A percentile compares a stretch with the other conserved stretches of the same genome.
Evolutionary conservation across 805 yeast species (phyloP).

Genomic region (Metschnikowia corniflorae): DNA sequence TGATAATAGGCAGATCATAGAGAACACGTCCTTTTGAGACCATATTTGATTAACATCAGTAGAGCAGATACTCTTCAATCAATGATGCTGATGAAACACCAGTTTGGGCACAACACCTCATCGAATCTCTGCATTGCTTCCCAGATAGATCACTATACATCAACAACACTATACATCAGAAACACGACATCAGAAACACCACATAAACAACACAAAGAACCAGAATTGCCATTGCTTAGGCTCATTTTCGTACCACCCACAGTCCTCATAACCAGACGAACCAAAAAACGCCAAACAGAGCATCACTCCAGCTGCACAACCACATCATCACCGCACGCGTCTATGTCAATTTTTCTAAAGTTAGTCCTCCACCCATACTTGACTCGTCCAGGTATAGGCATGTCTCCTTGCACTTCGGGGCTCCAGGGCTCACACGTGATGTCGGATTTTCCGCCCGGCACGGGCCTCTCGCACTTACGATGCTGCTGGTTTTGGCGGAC

Average conservation of each 20-base stretch:
- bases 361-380: constrained; percentile 3
- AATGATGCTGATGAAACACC: no score
- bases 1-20: no score
- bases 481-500: constrained; percentile 5
- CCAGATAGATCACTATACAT: no score
- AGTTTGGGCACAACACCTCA: no score
- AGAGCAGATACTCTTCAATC: no score
- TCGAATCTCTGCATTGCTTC: no score
- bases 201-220: no score
- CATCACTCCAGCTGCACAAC: background rate
- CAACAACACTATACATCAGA: no score
- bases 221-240: no score
- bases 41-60: no score
- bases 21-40: no score
- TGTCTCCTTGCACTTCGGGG: background rate
- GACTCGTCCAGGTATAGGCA: background rate
- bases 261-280: background rate
- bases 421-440: constrained; percentile 7
- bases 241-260: background rate
- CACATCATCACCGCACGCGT: constrained; percentile 2
- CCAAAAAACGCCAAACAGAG: background rate
- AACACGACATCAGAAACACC: no score
- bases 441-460: background rate
- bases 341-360: background rate
- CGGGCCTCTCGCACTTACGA: background rate